Base-by-base conservation (phyloP, 2,329 filamentous ascomycete species). In the Neurospora sp. region DNA sequence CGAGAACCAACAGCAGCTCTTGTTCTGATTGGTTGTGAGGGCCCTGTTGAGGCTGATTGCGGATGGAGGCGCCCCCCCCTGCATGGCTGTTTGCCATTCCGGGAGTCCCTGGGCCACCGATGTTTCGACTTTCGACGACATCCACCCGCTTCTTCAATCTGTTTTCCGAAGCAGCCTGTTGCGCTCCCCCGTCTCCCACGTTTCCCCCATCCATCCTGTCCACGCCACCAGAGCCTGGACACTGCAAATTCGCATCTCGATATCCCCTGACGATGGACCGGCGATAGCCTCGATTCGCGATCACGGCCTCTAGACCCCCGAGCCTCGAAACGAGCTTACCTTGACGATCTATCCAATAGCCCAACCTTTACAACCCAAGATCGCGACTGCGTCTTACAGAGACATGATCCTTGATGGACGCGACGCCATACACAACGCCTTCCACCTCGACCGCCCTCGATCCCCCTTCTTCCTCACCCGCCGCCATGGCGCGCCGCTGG, bases 401-500 rank as follows among this genome's bases (percentile, higher is more conserved):
- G 52, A 62, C 28, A 62, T 62, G 52, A 62, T 36, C 52, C 52
- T 72, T 72, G 66, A 76, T 76, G 74, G 74, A 76, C 72, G 71
- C 69, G 69, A 72, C 72, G 62, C 67, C 68, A 67, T 66, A 62
- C 52, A 36, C 28, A 43, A 69, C 69, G 23, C 17, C 38, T 57
- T 46, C 69, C 40, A 40, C 52, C 52, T 62, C 52, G 28, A 36
- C 52, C 52, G 52, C 62, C 62, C 70, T 67, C 39, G 46, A 67
- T 38, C 28, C 69, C 66, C 70, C 73, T n/a, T 82, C 74, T 81
- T 80, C 77, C 66, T 33, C 17, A n/a, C 74, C 76, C 65, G 77
- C 78, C 70, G 78, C 74, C 72, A 88, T 88, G 85, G 80, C 83
- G 46, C 69, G 68, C 40, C 84, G 87, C 76, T 91, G 88, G 83